Percentiles rank a stretch among this genome's conserved stretches.
Conservation (phyloP, 202 grass and related monocot species). For the Alloteropsis angusta region DNA sequence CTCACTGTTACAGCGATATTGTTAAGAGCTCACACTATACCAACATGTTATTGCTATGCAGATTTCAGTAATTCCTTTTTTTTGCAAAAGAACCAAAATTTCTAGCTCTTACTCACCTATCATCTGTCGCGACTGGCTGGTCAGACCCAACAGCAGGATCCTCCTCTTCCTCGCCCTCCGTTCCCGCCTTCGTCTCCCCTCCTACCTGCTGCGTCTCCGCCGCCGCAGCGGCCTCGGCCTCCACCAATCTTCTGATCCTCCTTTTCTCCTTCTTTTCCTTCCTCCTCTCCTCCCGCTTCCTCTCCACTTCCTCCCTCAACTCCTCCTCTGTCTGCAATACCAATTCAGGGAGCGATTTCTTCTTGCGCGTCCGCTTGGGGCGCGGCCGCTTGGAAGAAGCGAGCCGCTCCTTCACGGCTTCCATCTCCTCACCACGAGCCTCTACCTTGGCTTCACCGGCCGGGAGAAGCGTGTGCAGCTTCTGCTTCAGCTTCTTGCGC, state of each 20-base stretch:
- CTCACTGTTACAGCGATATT: background rate
- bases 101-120: constrained; percentile 30
- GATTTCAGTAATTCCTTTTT: background rate
- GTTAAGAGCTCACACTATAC: background rate
- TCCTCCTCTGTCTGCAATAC: constrained; percentile 16
- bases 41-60: background rate
- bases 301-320: background rate
- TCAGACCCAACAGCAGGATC: background rate
- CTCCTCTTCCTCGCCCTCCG: background rate
- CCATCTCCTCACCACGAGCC: background rate
- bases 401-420: constrained; percentile 42
- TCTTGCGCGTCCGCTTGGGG: constrained; percentile 28
- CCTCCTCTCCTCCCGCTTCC: constrained; percentile 37
- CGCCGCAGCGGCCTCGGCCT: constrained; percentile 18
- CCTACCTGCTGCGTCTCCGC: background rate
- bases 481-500: constrained; percentile 77
- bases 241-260: constrained; percentile 38
- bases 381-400: constrained; percentile 37
- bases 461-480: constrained; percentile 34
- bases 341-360: constrained; percentile 15
- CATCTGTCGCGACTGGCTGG: background rate
- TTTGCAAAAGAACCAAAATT: background rate
- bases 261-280: constrained; percentile 61
- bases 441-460: background rate
- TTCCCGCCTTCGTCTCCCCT: background rate